Evolutionary conservation across 2,329 filamentous ascomycete species (phyloP).

Genomic region (Lachnellula suecica): DNA sequence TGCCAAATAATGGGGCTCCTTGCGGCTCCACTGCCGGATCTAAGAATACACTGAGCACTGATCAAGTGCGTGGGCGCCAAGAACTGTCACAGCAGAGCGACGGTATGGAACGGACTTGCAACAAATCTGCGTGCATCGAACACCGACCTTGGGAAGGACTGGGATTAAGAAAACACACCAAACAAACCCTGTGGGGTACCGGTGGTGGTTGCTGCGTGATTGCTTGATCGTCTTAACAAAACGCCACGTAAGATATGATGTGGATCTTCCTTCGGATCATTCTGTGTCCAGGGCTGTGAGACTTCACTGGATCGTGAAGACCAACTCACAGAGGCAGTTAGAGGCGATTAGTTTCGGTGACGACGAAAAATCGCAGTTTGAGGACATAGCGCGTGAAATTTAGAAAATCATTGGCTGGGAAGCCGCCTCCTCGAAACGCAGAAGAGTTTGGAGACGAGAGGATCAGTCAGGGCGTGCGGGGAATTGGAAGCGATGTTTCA

Average conservation of each 20-base stretch:
- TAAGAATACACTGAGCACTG: background rate
- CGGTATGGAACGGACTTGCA: conserved; percentile 14
- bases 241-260: conserved; percentile 6
- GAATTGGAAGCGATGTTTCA: background rate
- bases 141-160: background rate
- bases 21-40: conserved; percentile 5
- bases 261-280: background rate
- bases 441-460: background rate
- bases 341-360: background rate
- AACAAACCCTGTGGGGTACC: background rate
- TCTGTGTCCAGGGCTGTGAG: background rate
- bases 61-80: conserved; percentile 4
- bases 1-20: background rate
- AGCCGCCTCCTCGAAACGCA: background rate
- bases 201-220: background rate
- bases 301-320: background rate
- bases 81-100: conserved; percentile 10
- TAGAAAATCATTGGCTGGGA: background rate
- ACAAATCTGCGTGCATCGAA: background rate
- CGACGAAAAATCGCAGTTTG: background rate
- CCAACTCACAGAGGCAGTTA: background rate
- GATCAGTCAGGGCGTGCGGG: background rate
- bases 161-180: background rate
- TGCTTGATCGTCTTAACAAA: conserved; percentile 4
- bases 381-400: background rate